Conservation (phyloP, 106 monocot genomes). For the Gastrodia elata region DNA sequence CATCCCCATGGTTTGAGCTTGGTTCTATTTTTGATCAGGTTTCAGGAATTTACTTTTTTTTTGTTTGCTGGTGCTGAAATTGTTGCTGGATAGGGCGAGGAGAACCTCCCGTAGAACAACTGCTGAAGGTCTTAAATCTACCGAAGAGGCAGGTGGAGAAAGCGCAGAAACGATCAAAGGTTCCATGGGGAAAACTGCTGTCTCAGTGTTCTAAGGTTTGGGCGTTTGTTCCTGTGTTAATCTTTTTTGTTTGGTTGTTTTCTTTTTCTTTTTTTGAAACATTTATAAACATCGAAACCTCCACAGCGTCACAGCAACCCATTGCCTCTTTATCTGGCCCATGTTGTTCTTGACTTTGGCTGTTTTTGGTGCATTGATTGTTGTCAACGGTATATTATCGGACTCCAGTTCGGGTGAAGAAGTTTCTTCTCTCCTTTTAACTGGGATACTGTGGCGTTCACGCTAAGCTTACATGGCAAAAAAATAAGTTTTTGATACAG, state of each 20-base stretch:
- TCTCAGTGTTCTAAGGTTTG: slow-evolving; percentile 41
- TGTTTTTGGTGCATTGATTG: background rate
- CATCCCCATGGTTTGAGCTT: slow-evolving; percentile 8
- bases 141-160: slow-evolving; percentile 9
- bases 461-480: background rate
- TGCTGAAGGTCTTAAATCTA: slow-evolving; percentile 8
- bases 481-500: background rate
- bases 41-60: background rate
- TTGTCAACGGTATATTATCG: background rate
- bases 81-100: background rate
- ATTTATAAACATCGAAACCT: background rate
- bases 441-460: no score
- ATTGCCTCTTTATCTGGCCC: background rate
- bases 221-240: background rate
- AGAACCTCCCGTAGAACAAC: slow-evolving; percentile 16
- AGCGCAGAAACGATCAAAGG: slow-evolving; percentile 1
- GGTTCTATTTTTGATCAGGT: background rate
- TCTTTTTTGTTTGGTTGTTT: background rate
- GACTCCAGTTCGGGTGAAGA: background rate
- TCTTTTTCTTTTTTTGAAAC: background rate
- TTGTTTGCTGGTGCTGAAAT: background rate
- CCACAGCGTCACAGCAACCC: background rate
- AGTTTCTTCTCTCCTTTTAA: background rate
- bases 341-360: background rate
- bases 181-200: slow-evolving; percentile 42